phyloP scores from a whole-genome alignment of 164 flowering plant genomes.

The Cinnamomum chago region DNA sequence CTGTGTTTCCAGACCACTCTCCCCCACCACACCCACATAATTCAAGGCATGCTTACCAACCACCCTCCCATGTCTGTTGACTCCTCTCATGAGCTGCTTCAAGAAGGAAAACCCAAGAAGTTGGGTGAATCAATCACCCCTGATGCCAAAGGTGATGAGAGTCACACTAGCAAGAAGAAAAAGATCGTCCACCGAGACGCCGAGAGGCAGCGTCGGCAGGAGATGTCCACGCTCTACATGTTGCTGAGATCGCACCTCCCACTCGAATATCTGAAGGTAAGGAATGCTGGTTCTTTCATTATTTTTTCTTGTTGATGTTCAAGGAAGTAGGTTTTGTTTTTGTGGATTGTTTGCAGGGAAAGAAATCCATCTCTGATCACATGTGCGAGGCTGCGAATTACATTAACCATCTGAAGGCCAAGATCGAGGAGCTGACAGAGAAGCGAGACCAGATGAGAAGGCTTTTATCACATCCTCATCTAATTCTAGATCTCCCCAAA shows the following conservation, averaged over 20 bases:
- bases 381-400: slow-evolving; percentile 36
- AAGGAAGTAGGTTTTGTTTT: neutral
- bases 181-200: slow-evolving; percentile 13
- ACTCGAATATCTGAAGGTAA: slow-evolving; percentile 18
- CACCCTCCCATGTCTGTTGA: neutral
- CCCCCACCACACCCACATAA: neutral
- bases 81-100: neutral
- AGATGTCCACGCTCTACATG: slow-evolving; percentile 15
- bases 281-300: neutral
- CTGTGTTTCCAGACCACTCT: slow-evolving; percentile 2
- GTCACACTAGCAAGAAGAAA: neutral
- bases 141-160: neutral
- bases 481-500: neutral
- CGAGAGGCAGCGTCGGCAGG: slow-evolving; percentile 19
- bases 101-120: neutral
- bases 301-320: neutral
- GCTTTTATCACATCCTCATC: neutral
- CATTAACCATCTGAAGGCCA: slow-evolving; percentile 21
- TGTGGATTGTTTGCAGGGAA: slow-evolving; percentile 27
- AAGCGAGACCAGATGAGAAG: slow-evolving; percentile 27
- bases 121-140: neutral
- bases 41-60: neutral
- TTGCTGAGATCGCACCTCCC: slow-evolving; percentile 19
- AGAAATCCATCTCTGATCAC: slow-evolving; percentile 37
- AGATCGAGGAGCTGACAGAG: slow-evolving; percentile 20